Conservation (phyloP, 2,329 filamentous ascomycete genomes). For the Colletotrichum gloeosporioides region DNA sequence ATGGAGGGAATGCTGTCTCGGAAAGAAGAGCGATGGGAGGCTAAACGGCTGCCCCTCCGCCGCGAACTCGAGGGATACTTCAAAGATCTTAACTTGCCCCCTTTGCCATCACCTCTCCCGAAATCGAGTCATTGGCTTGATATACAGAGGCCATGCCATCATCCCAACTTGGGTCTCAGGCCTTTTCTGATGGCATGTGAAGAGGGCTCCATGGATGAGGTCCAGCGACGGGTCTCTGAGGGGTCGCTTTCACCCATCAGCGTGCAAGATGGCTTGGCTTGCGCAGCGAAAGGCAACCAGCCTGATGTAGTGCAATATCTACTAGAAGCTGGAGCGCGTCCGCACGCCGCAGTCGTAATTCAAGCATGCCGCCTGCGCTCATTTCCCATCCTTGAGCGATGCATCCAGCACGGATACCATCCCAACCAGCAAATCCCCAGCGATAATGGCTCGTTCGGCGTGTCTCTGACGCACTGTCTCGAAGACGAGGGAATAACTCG, state of each 20-base stretch:
- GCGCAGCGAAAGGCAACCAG: not conserved
- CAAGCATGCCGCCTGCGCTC: not conserved
- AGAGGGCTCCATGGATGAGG: not conserved
- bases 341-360: not conserved
- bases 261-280: not conserved
- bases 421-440: not conserved
- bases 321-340: not conserved
- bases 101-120: not conserved
- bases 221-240: not conserved
- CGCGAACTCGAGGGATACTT: not conserved
- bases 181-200: not conserved
- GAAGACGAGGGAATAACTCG: not conserved
- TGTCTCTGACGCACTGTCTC: not conserved
- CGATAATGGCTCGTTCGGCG: not conserved
- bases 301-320: not conserved
- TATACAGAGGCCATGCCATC: fast-evolving
- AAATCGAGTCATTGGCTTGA: not conserved
- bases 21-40: not conserved
- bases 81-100: not conserved
- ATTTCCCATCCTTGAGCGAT: not conserved
- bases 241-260: not conserved
- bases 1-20: not conserved
- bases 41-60: not conserved
- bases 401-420: not conserved
- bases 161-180: not conserved